phyloP scores from a whole-genome alignment of 352 stramenopile species.

The Pythium apleroticum region DNA sequence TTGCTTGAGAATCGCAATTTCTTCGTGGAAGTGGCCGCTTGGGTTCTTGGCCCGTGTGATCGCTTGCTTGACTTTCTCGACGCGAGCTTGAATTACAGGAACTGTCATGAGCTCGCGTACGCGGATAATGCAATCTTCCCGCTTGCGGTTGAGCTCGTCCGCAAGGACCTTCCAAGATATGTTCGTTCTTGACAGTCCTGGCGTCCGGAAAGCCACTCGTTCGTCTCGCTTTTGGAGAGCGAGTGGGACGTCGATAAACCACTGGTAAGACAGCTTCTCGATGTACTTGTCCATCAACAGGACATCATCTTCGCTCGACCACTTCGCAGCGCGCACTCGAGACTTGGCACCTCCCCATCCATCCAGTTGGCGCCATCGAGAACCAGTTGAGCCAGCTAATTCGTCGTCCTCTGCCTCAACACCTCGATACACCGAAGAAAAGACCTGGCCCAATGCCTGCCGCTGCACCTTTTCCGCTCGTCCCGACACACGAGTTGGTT shows the following conservation, averaged over 20 bases:
- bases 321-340: constrained; percentile 55
- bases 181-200: constrained; percentile 47
- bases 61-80: constrained; percentile 56
- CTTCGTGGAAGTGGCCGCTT: constrained; percentile 66
- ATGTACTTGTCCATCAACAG: constrained; percentile 72
- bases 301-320: constrained; percentile 64
- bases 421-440: constrained; percentile 16
- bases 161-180: constrained; percentile 77
- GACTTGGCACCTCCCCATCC: constrained; percentile 42
- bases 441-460: constrained; percentile 12
- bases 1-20: constrained; percentile 50
- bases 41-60: constrained; percentile 76
- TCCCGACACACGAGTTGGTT: constrained; percentile 15
- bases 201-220: constrained; percentile 63
- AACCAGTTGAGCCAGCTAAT: neutral
- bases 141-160: constrained; percentile 57
- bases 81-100: constrained; percentile 58
- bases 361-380: constrained; percentile 22
- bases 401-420: constrained; percentile 14
- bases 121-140: constrained; percentile 65
- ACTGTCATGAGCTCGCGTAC: constrained; percentile 64
- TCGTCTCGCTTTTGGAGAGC: constrained; percentile 67
- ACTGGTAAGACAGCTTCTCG: constrained; percentile 65
- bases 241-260: constrained; percentile 78
- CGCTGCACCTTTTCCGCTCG: constrained; percentile 22